Base-by-base conservation (phyloP, 2,329 filamentous ascomycete genomes). In the Aspergillus novofumigatus region DNA sequence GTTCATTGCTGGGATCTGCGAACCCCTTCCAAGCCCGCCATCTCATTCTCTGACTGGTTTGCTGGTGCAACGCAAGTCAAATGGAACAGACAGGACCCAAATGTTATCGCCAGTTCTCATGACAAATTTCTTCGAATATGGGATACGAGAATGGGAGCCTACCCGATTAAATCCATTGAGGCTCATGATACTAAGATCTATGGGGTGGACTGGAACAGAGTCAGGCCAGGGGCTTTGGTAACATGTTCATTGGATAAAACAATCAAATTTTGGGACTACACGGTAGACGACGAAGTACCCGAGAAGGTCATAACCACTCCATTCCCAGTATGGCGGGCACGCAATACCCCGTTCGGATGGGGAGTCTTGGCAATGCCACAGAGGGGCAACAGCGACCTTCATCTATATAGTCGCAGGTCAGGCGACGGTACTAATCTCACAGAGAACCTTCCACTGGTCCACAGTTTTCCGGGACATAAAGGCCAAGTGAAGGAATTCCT, bases 101-200 rank as follows among this genome's bases (percentile, higher is more conserved):
- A 94, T 69, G 86, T 96, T 28, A 79, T 97, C 50, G 93, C 93
- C 21, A 96, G 92, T 29, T 91, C 92, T 10, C 93, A 97, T 75
- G 92, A 96, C 73, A 86, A 87, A 51, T 91, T 86, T 77, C 79
- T 97, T 47, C 88, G 91, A 59, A 91, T 97, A 52, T 97, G 92
- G 92, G 92, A 97, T 72, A 87, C 90, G 68, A 83, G 92, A 51
- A 90, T 88, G 68, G 86, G 91, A 0, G 88, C 89, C 3, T 82
- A 86, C 57, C 92, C 92, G 4, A 76, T 97, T 47, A 87, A 86
- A 59, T 93, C 91, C 17, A 95, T 97, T 60, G 86, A 87, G 68
- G 93, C 92, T 0, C 92, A 97, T 67, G 86, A 85, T 32, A 96
- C 92, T 41, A 97, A 96, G 74, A 96, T 97, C 58, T 97, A 97